Evolutionary conservation across 2,329 filamentous ascomycete species (phyloP).

Genomic region (Clarireedia paspali): DNA sequence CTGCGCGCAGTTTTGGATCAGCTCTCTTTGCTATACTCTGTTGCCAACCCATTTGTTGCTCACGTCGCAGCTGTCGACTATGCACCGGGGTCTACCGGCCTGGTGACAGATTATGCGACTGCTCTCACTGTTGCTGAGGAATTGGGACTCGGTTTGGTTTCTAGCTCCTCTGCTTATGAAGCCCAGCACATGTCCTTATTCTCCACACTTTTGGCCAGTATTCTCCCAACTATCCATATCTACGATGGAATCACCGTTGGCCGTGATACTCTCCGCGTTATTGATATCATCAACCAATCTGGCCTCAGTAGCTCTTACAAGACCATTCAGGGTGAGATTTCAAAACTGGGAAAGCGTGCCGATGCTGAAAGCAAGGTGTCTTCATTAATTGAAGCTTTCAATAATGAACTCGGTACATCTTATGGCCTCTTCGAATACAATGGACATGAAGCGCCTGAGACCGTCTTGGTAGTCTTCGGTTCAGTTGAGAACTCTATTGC

Average conservation of each 20-base stretch:
- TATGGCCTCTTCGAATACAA: conserved; percentile 93
- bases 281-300: conserved; percentile 69
- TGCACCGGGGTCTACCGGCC: conserved; percentile 48
- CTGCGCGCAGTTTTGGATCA: conserved; percentile 84
- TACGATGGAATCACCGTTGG: conserved; percentile 82
- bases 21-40: conserved; percentile 81
- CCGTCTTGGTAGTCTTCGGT: conserved; percentile 86
- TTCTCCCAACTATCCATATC: conserved; percentile 78
- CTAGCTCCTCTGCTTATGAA: conserved; percentile 82
- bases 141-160: conserved; percentile 76
- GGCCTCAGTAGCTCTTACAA: conserved; percentile 64
- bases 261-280: conserved; percentile 72
- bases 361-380: conserved; percentile 66
- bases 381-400: conserved; percentile 66
- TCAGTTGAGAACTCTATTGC: conserved; percentile 83
- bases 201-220: conserved; percentile 68
- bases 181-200: conserved; percentile 93
- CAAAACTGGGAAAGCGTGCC: conserved; percentile 59
- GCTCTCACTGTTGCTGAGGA: conserved; percentile 80
- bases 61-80: conserved; percentile 93
- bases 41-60: conserved; percentile 86
- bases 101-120: conserved; percentile 81
- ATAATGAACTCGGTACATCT: conserved; percentile 85
- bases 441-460: conserved; percentile 71
- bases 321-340: conserved; percentile 53